Evolutionary conservation across 768 basidiomycete genomes (phyloP).

Genomic region (Suillus cothurnatus): DNA sequence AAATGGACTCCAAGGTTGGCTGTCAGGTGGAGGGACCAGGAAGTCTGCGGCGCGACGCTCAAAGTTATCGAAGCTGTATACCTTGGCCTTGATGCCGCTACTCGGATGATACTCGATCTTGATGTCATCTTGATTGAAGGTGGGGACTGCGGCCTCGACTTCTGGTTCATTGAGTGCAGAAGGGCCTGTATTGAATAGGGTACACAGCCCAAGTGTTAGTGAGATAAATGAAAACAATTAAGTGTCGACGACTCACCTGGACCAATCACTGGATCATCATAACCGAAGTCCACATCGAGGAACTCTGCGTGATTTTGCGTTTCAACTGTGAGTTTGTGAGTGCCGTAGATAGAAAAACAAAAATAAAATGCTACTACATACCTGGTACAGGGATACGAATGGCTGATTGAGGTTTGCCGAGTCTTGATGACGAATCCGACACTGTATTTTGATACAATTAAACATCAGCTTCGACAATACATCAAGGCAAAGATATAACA

Average conservation of each 20-base stretch:
- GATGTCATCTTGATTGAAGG: constrained; percentile 22
- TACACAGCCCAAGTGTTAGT: neutral
- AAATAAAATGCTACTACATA: neutral
- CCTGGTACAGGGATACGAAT: neutral
- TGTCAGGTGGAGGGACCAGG: constrained; percentile 3
- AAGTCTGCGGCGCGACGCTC: neutral
- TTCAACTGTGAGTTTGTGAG: neutral
- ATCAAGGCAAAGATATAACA: neutral
- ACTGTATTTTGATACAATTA: neutral
- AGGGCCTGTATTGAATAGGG: constrained; percentile 2
- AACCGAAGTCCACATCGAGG: neutral
- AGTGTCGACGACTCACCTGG: neutral
- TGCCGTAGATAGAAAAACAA: neutral
- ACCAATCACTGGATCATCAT: neutral
- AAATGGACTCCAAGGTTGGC: constrained; percentile 36
- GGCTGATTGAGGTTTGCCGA: neutral
- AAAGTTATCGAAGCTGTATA: constrained; percentile 22
- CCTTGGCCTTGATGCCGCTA: constrained; percentile 11
- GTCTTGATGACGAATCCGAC: neutral
- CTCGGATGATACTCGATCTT: constrained; percentile 26
- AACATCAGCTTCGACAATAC: neutral
- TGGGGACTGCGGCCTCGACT: neutral
- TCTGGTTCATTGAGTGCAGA: neutral
- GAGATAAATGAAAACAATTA: neutral
- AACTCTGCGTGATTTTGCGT: neutral